Evolutionary conservation across 2,329 filamentous ascomycete species (phyloP), one percentile per base, ranked within the genome.

Genomic region (Aspergillaceae sp.): DNA sequence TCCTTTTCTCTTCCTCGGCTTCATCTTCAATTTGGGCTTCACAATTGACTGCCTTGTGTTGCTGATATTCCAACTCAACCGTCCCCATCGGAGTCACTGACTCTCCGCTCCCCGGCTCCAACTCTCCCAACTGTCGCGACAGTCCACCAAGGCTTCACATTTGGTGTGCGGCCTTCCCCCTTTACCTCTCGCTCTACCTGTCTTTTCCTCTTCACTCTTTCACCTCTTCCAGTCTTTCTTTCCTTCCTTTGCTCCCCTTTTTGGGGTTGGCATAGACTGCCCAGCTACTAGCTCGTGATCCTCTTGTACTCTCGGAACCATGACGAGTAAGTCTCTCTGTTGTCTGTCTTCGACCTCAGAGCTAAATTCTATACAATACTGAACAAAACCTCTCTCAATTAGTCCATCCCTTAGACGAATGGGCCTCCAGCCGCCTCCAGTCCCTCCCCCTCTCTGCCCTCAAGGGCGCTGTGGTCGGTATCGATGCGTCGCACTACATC

Each of bases 401-500:
- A 74, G 71, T 74, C 58, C 71, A 70, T 54, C 66, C 66, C 49
- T 74, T 81, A 60, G 77, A 79, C 56, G 73, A 75, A 56, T 83
- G 78, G 78, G 75, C 72, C 46, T 68, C 67, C 53, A 67, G 66
- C 58, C 72, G 79, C 54, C 69, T 72, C 51, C 72, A 75, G 61
- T 77, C 74, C 42, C 78, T 81, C 56, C 74, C 82, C 48, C 68
- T 94, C 55, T 75, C 82, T 50, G 79, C 86, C 51, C 75, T 96
- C 56, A 80, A 85, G 61, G 84, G 83, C 63, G 80, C 80, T 49
- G 78, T 83, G 45, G 78, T 96, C 58, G 90, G 84, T 53, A 82
- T 97, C 59, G 90, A 96, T 73, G 92, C 91, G 46, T 84, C 86
- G 44, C 86, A 94, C 68, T 97, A 92, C 66, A 79, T 98, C 53